Conservation (phyloP, 176 grass and related monocot species). For the Typha latifolia region DNA sequence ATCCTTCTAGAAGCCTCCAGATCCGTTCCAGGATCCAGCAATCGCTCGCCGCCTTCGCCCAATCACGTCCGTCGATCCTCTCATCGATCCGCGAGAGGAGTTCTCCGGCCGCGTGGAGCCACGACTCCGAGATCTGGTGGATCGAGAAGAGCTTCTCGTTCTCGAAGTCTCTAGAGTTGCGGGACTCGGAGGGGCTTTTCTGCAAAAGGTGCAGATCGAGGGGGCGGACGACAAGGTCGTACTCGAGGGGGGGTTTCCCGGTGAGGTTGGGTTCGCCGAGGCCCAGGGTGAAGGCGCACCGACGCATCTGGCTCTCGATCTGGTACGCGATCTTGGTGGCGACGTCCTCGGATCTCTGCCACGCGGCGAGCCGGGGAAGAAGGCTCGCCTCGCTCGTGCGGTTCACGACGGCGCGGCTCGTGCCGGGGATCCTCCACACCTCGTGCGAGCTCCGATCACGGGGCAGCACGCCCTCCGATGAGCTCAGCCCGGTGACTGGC, state of each 20-base stretch:
- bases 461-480: conserved; percentile 59
- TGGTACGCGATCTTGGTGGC: conserved; percentile 54
- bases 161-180: conserved; percentile 39
- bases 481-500: conserved; percentile 56
- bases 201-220: conserved; percentile 70
- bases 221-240: conserved; percentile 73
- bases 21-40: conserved; percentile 77
- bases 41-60: conserved; percentile 57
- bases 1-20: conserved; percentile 74
- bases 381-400: conserved; percentile 69
- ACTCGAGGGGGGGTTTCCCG: conserved; percentile 70
- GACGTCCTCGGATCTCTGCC: conserved; percentile 61
- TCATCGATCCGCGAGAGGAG: conserved; percentile 40
- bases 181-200: conserved; percentile 27
- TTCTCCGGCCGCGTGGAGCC: conserved; percentile 48
- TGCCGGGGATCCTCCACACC: conserved; percentile 78
- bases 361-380: conserved; percentile 69
- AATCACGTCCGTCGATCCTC: conserved; percentile 46
- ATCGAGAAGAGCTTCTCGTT: conserved; percentile 49
- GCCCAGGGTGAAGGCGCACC: conserved; percentile 72
- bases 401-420: conserved; percentile 40
- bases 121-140: conserved; percentile 84
- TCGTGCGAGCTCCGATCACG: conserved; percentile 53
- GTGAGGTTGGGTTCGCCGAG: conserved; percentile 93
- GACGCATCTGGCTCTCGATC: conserved; percentile 77